Conservation (phyloP, 1,284 basidiomycete genomes). For the Flammula alnicola region DNA sequence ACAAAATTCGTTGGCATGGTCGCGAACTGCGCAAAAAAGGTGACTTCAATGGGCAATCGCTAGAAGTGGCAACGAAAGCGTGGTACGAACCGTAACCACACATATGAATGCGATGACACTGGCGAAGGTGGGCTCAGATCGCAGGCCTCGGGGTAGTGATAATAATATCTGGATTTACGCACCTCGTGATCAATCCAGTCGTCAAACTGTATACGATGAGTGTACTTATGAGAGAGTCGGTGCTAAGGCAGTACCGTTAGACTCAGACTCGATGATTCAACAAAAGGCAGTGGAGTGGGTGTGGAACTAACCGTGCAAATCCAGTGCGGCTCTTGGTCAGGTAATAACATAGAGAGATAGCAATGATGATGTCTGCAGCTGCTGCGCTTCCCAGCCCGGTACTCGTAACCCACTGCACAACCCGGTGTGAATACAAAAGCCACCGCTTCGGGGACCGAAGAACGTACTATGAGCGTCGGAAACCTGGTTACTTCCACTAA, state of each 20-base stretch:
- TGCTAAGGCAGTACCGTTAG: slow-evolving; percentile 28
- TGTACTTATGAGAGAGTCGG: slow-evolving; percentile 45
- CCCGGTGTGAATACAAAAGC: slow-evolving; percentile 7
- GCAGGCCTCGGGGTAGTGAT: not conserved
- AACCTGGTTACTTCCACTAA: slow-evolving; percentile 35
- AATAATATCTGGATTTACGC: not conserved
- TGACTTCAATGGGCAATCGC: not conserved
- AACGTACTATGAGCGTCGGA: slow-evolving; percentile 39
- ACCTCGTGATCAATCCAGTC: slow-evolving; percentile 46
- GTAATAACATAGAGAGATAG: slow-evolving; percentile 44
- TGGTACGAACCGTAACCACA: slow-evolving; percentile 38
- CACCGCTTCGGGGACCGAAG: slow-evolving; percentile 5
- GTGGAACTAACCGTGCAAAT: slow-evolving; percentile 32
- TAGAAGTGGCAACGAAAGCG: not conserved
- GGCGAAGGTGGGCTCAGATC: slow-evolving; percentile 2
- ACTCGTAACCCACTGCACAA: slow-evolving; percentile 45
- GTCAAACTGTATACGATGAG: slow-evolving; percentile 46
- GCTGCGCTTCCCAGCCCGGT: slow-evolving; percentile 47
- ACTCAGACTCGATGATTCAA: not conserved
- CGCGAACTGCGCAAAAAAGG: slow-evolving; percentile 36
- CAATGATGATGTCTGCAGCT: slow-evolving; percentile 46
- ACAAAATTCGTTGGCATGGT: slow-evolving; percentile 45
- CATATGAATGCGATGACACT: slow-evolving; percentile 43
- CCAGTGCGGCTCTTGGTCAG: slow-evolving; percentile 43
- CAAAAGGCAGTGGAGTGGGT: not conserved